These are phyloP conservation scores for Cercospora nicotianae DNA, from an alignment of 2,329 filamentous ascomycete species.

Conservation along the genomic window DNA sequence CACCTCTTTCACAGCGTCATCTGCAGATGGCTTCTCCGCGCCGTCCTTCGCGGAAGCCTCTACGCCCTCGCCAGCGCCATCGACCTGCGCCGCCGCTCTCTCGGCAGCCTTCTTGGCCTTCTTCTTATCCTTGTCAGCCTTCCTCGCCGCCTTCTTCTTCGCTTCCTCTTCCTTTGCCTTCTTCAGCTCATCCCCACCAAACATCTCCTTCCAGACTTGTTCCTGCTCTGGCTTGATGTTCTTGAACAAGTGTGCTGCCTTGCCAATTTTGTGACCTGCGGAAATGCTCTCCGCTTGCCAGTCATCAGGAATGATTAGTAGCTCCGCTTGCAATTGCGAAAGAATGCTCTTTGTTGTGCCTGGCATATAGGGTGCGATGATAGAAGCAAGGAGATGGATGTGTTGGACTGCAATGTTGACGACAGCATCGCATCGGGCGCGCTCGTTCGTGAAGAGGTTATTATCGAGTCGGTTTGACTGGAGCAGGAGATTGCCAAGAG, in stretches of 20 bases:
- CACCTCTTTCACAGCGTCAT: conserved; percentile 48
- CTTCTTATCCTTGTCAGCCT: conserved; percentile 67
- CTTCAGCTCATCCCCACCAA: conserved; percentile 65
- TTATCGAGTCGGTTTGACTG: conserved; percentile 65
- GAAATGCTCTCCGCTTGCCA: conserved; percentile 64
- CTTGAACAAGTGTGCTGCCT: conserved; percentile 77
- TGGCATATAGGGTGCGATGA: conserved; percentile 84
- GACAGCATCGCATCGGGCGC: conserved; percentile 60
- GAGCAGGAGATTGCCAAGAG: conserved; percentile 59
- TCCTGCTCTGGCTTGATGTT: conserved; percentile 79
- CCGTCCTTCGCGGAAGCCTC: conserved; percentile 76
- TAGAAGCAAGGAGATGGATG: conserved; percentile 74
- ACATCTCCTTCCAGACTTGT: conserved; percentile 77
- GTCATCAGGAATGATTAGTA: conserved; percentile 48
- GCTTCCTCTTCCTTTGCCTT: conserved; percentile 69
- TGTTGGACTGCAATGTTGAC: conserved; percentile 82
- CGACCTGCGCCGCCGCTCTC: conserved; percentile 56
- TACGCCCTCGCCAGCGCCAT: conserved; percentile 62
- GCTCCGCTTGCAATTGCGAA: conserved; percentile 63
- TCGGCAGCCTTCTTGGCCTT: conserved; percentile 63
- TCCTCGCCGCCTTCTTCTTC: conserved; percentile 56
- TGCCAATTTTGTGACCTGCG: conserved; percentile 77
- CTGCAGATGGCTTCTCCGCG: conserved; percentile 40
- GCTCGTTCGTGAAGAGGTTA: conserved; percentile 59
- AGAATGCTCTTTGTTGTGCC: conserved; percentile 74